Conservation (phyloP, 2,329 filamentous ascomycete species). For the Ophiobolus disseminans region DNA sequence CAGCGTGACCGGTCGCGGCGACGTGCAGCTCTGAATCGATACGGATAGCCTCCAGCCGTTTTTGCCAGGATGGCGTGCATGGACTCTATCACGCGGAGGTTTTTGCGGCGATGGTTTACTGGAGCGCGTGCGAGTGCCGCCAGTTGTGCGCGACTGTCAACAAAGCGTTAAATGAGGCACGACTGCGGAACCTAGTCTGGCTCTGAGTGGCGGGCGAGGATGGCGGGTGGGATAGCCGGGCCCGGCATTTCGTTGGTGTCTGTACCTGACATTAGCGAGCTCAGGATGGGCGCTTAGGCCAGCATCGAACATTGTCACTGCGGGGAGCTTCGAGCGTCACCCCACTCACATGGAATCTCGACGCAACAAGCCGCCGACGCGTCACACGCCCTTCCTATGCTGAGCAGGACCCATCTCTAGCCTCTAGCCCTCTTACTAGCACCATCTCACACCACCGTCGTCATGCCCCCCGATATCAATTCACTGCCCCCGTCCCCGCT, state of each 20-base stretch:
- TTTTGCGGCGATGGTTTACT: conserved; percentile 2
- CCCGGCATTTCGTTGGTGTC: neutral
- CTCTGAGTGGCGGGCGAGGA: too few species aligned
- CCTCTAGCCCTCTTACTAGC: neutral
- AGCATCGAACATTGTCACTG: too few species aligned
- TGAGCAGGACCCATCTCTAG: neutral
- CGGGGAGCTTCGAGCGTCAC: neutral
- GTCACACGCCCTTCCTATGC: neutral
- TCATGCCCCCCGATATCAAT: conserved; percentile 66
- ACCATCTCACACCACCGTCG: conserved; percentile 17
- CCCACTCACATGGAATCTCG: conserved; percentile 1
- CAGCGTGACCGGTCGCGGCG: conserved; percentile 7
- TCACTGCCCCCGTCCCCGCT: conserved; percentile 62
- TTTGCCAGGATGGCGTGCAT: neutral
- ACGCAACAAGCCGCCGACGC: neutral
- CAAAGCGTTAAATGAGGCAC: neutral
- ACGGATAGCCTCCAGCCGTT: neutral
- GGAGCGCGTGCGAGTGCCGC: conserved; percentile 7
- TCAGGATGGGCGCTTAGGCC: too few species aligned
- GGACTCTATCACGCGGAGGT: neutral
- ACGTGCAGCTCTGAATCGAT: conserved; percentile 4
- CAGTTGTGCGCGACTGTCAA: neutral
- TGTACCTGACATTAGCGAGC: conserved; percentile 13
- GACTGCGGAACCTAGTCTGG: too few species aligned
- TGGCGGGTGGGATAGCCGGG: too few species aligned